Percentiles rank a stretch among this genome's conserved stretches.
These are phyloP conservation scores for Setaria viridis DNA, from an alignment of 202 grass and related monocot genomes.

Conservation along the genomic window DNA sequence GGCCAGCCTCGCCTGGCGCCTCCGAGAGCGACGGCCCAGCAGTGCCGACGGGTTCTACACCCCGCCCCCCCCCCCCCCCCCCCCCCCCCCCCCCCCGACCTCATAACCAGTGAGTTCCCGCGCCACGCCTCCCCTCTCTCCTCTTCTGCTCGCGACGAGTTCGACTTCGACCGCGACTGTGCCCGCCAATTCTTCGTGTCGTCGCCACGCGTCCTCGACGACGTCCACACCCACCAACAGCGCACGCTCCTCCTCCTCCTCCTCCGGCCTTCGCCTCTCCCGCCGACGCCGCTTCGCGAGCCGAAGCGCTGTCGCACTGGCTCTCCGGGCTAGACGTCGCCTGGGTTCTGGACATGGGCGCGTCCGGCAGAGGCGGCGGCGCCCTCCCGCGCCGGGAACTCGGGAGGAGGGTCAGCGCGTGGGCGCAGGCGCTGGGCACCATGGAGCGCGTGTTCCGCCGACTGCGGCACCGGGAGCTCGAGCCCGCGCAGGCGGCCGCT, in stretches of 20 bases:
- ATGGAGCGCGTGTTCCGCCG: conserved; percentile 44
- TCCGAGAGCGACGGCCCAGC: conserved; percentile 37
- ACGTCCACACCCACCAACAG: conserved; percentile 39
- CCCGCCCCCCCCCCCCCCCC: no score
- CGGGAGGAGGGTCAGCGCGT: conserved; percentile 18
- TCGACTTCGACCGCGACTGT: neutral
- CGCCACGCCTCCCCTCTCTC: neutral
- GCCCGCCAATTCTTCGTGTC: neutral
- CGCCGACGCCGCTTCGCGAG: neutral
- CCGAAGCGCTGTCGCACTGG: conserved; percentile 27
- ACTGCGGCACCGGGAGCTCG: neutral
- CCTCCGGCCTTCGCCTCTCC: conserved; percentile 26
- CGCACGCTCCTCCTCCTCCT: conserved; percentile 31
- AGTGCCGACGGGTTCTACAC: conserved; percentile 45
- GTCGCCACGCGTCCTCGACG: conserved; percentile 2
- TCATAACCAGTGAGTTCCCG: conserved; percentile 17
- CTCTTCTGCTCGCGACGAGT: neutral
- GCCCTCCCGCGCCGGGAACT: conserved; percentile 34
- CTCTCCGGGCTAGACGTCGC: conserved; percentile 43
- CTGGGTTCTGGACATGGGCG: conserved; percentile 42
- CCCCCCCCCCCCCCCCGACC: no score
- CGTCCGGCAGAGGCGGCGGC: neutral
- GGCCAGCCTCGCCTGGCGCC: conserved; percentile 9
- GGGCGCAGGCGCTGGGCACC: conserved; percentile 28
- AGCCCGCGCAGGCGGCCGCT: conserved; percentile 15